Percentiles rank a stretch among this genome's conserved stretches.
phyloP scores from a whole-genome alignment of 331 rosid genomes.

The Quercus lobata region DNA sequence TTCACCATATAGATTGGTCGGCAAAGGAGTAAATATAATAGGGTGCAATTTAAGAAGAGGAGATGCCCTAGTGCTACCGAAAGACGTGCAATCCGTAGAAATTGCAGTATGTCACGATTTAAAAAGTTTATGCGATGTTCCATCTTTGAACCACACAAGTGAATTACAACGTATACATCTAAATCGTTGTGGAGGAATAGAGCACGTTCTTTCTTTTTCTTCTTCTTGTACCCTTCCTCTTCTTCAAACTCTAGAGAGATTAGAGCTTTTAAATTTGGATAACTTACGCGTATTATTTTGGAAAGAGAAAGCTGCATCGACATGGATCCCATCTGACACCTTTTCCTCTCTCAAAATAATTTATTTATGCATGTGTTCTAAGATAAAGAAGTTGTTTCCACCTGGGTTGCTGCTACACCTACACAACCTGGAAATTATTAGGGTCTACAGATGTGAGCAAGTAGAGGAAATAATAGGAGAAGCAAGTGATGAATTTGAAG shows the following conservation, averaged over 20 bases:
- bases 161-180: background rate
- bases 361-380: background rate
- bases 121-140: conserved; percentile 9
- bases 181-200: background rate
- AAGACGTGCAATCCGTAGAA: background rate
- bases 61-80: background rate
- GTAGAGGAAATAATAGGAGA: background rate
- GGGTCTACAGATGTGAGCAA: rapidly evolving
- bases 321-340: rapidly evolving
- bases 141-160: background rate
- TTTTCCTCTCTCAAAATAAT: background rate
- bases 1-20: background rate
- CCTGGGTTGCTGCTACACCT: background rate
- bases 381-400: background rate
- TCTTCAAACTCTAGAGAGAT: background rate
- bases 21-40: background rate
- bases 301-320: background rate
- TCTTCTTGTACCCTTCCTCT: background rate
- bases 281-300: background rate
- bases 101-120: background rate
- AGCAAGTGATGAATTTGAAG: background rate
- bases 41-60: background rate
- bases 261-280: background rate
- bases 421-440: background rate
- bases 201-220: conserved; percentile 1